Base-by-base conservation (phyloP, 108 stramenopile species). In the Epipyxis sp. region DNA sequence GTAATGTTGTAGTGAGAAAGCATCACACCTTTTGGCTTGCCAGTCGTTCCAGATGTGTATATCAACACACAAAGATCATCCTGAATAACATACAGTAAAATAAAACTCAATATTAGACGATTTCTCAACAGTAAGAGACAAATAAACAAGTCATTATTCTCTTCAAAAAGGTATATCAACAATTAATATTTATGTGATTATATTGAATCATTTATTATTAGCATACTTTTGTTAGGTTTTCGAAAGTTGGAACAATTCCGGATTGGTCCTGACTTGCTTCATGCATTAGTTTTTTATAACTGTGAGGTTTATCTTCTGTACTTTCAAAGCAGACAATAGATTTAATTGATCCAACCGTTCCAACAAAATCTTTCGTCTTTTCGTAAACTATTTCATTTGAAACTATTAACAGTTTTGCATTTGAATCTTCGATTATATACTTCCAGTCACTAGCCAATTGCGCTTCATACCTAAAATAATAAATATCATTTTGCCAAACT, bases 1-100 rank as follows among this genome's bases (percentile, higher is more conserved):
- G 13, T 50, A 59, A 89, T 82, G 86, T 96, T 96, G 43, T 77
- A 50, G 85, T 97, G 94, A 20, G 91, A 91, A 40, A 97, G 83
- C 79, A 93, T 92, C 16, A 97, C 96, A 0, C 90, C 89, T 85
- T 97, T 97, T 44, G 96, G 96, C 68, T 88, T 93, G 29, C 96
- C 96, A 13, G 97, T 98, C 0, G 97, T 98, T 1, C 97, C 97
- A 44, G 87, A 88, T 0, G 97, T 98, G 87, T 98, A 98, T 76
- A 98, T 95, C 41, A 98, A 81, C 79, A 91, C 89, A 1, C 93
- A 93, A 44, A 98, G 86, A 86, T 96, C 94, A 13, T 93, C 90
- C 1, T 88, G 86, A 16, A 20, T 30, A 13, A 76, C 58, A 10
- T n/a, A n/a, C n/a, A n/a, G n/a, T n/a, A n/a, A n/a, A n/a, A 57